Evolutionary conservation across 257 asterid species (phyloP).

Genomic region (Mitragyna speciosa): DNA sequence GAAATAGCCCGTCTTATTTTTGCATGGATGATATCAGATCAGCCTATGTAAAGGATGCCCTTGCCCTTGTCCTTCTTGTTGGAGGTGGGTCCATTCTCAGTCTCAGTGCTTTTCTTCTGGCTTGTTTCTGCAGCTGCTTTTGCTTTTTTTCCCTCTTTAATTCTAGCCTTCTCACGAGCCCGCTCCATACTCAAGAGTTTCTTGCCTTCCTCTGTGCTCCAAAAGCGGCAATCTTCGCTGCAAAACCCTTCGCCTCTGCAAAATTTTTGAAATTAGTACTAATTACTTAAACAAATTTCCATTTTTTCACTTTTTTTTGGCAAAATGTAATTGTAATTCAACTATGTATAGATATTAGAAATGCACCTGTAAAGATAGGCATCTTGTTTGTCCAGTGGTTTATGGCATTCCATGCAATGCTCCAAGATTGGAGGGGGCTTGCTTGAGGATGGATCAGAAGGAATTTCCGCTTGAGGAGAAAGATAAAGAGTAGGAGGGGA

Average conservation of each 20-base stretch:
- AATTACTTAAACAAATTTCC: neutral
- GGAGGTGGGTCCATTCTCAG: neutral
- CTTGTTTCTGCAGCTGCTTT: neutral
- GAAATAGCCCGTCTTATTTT: neutral
- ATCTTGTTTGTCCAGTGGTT: neutral
- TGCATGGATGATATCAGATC: neutral
- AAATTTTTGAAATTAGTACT: neutral
- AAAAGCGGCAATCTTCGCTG: conserved; percentile 30
- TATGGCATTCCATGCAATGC: conserved; percentile 27
- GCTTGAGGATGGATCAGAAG: neutral
- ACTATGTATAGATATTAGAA: too few relatives aligned
- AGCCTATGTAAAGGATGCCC: neutral
- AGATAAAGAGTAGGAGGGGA: neutral
- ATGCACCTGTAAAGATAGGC: conserved; percentile 33
- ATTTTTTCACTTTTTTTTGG: neutral
- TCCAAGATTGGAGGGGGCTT: neutral
- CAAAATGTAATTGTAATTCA: neutral
- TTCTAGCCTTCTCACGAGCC: neutral
- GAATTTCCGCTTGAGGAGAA: neutral
- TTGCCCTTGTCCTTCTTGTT: neutral
- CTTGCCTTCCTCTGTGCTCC: neutral
- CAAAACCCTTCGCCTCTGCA: conserved; percentile 35
- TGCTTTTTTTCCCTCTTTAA: neutral
- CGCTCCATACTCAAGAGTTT: too few relatives aligned
- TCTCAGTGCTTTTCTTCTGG: neutral